Percentiles rank a stretch among this genome's conserved stretches.
Evolutionary conservation across 352 stramenopile species (phyloP).

Genomic region (Phytophthora pisi): DNA sequence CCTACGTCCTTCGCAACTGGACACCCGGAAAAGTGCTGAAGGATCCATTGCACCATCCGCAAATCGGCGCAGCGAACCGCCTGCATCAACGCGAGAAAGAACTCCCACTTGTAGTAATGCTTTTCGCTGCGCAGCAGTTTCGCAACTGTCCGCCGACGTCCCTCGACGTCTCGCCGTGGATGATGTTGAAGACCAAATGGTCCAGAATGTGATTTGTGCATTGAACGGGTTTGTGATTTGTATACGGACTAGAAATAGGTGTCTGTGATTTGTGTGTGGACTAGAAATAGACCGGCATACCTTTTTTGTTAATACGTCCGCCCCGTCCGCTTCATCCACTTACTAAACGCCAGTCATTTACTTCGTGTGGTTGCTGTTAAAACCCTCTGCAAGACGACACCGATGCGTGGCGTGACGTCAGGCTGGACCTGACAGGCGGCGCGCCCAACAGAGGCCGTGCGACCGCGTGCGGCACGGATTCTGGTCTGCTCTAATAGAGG

Average conservation of each 20-base stretch:
- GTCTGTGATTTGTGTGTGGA: not conserved
- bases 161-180: no score
- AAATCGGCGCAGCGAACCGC: not conserved
- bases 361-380: not conserved
- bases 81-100: not conserved
- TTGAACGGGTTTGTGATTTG: not conserved
- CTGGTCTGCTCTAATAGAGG: not conserved
- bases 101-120: not conserved
- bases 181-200: no score
- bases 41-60: not conserved
- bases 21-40: not conserved
- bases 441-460: not conserved
- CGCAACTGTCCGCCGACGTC: no score
- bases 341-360: conserved; percentile 1
- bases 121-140: not conserved
- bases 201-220: no score
- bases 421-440: not conserved
- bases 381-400: not conserved
- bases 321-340: not conserved
- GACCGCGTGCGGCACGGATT: not conserved
- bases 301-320: not conserved
- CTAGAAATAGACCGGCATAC: not conserved
- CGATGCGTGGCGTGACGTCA: not conserved
- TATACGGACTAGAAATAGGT: not conserved
- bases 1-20: not conserved